Base-by-base conservation (phyloP, 805 yeast species). In the Millerozyma acaciae region DNA sequence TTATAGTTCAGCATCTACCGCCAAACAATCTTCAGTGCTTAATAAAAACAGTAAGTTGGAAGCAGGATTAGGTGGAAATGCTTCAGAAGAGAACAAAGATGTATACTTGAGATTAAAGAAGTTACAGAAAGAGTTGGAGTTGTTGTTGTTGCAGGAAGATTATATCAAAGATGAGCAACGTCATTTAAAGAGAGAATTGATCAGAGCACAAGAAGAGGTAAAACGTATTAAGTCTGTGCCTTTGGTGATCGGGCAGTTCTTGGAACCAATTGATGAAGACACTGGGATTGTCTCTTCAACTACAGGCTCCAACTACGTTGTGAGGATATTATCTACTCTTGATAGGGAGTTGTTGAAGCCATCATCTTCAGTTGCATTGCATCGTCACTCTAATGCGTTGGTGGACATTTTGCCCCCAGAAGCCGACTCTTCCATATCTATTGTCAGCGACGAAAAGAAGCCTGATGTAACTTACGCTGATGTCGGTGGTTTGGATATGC, bases 401-500 rank as follows among this genome's bases (percentile, higher is more conserved):
- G 98, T 93, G 21, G 97, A 93, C 60, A 93, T 94, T 37, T 68
- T 93, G 53, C 98, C 99, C 17, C 98, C 98, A 18, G 98, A 93
- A 70, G 97, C 97, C 0, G 99, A 93, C 55, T 88, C 97, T 2
- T 81, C 93, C 22, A 93, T 93, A 45, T 81, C 98, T 21, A 88
- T 94, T 58, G 83, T 93, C 50, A 94, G 96, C 20, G 95, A 90
- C 26, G 84, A 86, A 50, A 96, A 94, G 62, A 85, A 84, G 55
- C 95, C 94, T 16, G 89, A 84, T 53, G 93, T 84, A 24, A 80
- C 96, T 2, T 93, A 93, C 53, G 95, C 96, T 21, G 98, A 93
- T 60, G 97, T 93, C 36, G 99, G 99, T 62, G 99, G 98, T 25
- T 71, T 93, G 57, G 98, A 93, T 60, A 88, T 93, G 95, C 99